A percentile compares a stretch with the other conserved stretches of the same genome.
Conservation (phyloP, 108 stramenopile genomes). For the Nannochloropsis oceanica region DNA sequence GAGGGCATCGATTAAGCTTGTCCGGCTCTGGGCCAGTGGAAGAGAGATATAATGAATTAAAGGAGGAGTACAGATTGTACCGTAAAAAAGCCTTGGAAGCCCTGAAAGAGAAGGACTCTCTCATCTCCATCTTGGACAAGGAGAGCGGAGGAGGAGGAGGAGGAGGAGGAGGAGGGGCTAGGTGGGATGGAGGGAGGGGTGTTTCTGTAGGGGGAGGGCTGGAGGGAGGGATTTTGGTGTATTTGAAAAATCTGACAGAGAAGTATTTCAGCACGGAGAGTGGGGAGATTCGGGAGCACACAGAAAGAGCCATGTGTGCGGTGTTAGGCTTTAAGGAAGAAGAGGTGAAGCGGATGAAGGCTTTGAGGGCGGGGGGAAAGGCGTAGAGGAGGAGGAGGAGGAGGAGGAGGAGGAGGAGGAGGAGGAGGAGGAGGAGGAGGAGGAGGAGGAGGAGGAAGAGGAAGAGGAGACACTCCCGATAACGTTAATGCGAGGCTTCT, state of each 20-base stretch:
- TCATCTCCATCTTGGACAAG: not conserved
- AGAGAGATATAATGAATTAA: slow-evolving; percentile 20
- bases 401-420: not conserved
- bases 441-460: not conserved
- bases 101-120: not conserved
- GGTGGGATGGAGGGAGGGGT: slow-evolving; percentile 1
- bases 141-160: not conserved
- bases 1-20: slow-evolving; percentile 4
- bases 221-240: slow-evolving; percentile 15
- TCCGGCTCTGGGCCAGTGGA: slow-evolving; percentile 5
- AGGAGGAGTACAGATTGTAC: slow-evolving; percentile 33
- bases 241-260: slow-evolving; percentile 30
- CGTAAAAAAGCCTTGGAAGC: slow-evolving; percentile 26
- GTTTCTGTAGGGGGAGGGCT: not conserved
- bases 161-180: not conserved
- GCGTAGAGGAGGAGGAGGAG: not conserved
- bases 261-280: slow-evolving; percentile 31
- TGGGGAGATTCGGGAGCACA: slow-evolving; percentile 20
- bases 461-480: not conserved
- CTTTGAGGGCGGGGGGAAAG: not conserved
- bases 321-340: not conserved
- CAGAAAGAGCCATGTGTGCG: slow-evolving; percentile 24
- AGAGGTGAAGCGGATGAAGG: not conserved
- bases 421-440: not conserved
- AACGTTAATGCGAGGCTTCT: too few species aligned